Percentiles rank a stretch among this genome's conserved stretches.
phyloP scores from a whole-genome alignment of 768 basidiomycete genomes.

The Gelatoporia subvermispora region DNA sequence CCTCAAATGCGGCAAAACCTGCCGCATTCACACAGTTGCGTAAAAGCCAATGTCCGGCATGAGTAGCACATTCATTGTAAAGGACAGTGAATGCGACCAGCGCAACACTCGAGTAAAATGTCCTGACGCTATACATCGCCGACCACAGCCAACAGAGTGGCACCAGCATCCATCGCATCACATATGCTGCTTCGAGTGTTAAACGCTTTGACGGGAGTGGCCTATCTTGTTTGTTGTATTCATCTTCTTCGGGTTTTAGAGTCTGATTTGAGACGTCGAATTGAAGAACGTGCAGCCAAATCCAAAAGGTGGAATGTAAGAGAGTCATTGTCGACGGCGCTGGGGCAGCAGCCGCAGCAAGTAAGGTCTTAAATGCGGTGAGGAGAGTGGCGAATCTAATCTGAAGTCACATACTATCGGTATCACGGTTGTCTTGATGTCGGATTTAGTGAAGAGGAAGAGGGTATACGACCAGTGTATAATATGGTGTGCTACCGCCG shows the following conservation, averaged over 20 bases:
- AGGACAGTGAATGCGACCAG: constrained; percentile 12
- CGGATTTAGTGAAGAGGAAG: constrained; percentile 42
- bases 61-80: constrained; percentile 18
- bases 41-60: constrained; percentile 12
- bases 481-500: too few species aligned
- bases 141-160: constrained; percentile 12
- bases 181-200: constrained; percentile 7
- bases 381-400: neutral
- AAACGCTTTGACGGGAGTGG: constrained; percentile 22
- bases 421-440: constrained; percentile 41
- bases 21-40: constrained; percentile 14
- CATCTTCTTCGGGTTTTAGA: constrained; percentile 20
- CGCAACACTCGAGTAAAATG: constrained; percentile 9
- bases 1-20: constrained; percentile 15
- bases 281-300: constrained; percentile 27
- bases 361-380: constrained; percentile 3
- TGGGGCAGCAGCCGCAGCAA: constrained; percentile 13
- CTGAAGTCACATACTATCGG: constrained; percentile 35
- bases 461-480: constrained; percentile 2
- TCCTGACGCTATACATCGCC: constrained; percentile 7
- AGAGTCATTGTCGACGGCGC: constrained; percentile 1
- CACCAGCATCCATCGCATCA: constrained; percentile 18
- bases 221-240: constrained; percentile 20
- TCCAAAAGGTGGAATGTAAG: constrained; percentile 17
- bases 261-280: constrained; percentile 24